Base-by-base conservation (phyloP, 805 yeast species). In the Grigorovia jiainica region DNA sequence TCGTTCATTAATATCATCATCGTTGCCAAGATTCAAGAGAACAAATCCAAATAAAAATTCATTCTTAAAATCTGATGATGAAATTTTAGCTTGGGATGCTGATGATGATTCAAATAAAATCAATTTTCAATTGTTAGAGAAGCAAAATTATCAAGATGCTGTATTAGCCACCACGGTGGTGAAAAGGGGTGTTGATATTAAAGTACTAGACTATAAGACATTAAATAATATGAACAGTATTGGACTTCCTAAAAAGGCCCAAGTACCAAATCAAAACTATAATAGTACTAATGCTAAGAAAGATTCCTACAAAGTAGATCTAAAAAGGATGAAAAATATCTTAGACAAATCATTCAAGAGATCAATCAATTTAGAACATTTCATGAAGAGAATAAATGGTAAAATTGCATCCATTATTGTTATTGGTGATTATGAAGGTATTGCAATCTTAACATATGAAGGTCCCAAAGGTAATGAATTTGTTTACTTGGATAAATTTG, bases 341-440 rank as follows among this genome's bases (percentile, higher is more conserved):
- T 75, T 92, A 21, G 82, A 87, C 46, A 82, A 79, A 50, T 86
- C 96, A 3, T 92, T 92, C 54, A 78, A 80, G 4, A 76, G 78
- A 47, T 54, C 72, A 3, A 60, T 92, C n/a, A 78, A 86, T 51
- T 52, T 77, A 43, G 72, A 75, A 0, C 79, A 76, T 48, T 92
- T 89, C 55, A 62, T 87, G 19, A 45, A 66, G 3, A 67, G 98
- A 39, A 71, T 92, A 30, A 72, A 78, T 46, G 69, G 76, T 1
- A 68, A 68, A 1, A 68, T 90, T 4, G 89, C 96, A 0, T 82
- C 84, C 0, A 60, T 92, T 9, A 79, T 92, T 13, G 73, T 92
- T 11, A 86, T 90, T 2, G 97, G 97, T 1, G 92, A 90, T 55
- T 92, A 92, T 59, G 96, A 89, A 50, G 97, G 97, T 2, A 87